These are phyloP conservation scores for Podila epicladia DNA, from an alignment of 192 early-diverging fungal genomes.

Conservation along the genomic window DNA sequence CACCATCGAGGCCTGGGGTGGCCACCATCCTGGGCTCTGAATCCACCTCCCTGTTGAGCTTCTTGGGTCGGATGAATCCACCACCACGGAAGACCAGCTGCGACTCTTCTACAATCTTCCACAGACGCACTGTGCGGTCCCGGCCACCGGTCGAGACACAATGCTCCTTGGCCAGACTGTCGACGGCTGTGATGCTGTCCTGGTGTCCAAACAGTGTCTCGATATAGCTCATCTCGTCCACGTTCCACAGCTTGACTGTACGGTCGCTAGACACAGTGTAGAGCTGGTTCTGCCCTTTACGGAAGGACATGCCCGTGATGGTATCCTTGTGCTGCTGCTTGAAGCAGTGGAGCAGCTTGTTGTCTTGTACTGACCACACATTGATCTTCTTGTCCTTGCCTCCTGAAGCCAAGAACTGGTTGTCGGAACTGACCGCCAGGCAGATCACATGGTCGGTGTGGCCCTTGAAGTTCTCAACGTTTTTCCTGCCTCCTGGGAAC, in stretches of 20 bases:
- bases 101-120: constrained; percentile 95
- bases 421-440: constrained; percentile 74
- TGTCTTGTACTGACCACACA: constrained; percentile 87
- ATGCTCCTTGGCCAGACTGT: constrained; percentile 85
- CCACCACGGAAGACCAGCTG: constrained; percentile 94
- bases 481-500: constrained; percentile 82
- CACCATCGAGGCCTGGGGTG: constrained; percentile 20
- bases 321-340: constrained; percentile 91
- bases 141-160: constrained; percentile 91
- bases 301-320: constrained; percentile 87
- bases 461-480: constrained; percentile 65
- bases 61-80: constrained; percentile 51
- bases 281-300: constrained; percentile 77
- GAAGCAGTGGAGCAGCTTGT: constrained; percentile 78
- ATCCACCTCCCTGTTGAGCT: constrained; percentile 20
- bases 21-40: constrained; percentile 19
- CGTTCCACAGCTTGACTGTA: constrained; percentile 97
- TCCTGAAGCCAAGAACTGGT: constrained; percentile 80
- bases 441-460: constrained; percentile 82
- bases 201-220: constrained; percentile 99
- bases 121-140: constrained; percentile 90
- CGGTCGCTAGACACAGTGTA: constrained; percentile 93
- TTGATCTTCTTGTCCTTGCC: constrained; percentile 92
- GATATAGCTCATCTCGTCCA: constrained; percentile 90
- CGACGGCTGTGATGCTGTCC: constrained; percentile 85